Base-by-base conservation (phyloP, 345 rosid genomes). In the Camelina laxa region DNA sequence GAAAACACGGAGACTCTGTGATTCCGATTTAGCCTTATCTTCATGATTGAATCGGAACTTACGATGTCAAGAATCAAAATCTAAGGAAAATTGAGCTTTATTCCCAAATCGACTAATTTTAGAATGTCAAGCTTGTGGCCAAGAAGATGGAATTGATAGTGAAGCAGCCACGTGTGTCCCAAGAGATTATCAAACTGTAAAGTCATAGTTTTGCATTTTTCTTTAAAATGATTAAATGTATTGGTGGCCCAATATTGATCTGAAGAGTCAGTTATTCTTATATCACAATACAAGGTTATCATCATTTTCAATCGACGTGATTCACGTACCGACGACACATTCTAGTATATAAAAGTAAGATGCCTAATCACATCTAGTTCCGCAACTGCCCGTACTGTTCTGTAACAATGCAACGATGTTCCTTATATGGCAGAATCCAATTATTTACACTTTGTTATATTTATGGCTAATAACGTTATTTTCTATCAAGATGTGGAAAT, bases 321-420 rank as follows among this genome's bases (percentile, higher is more conserved):
- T 73, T 55, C 48, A 73, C 71, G 58, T 73, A 73, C 65, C 49
- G 9, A 33, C 36, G 36, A 73, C 70, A 55, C 65, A 54, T 54
- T 51, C 21, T 55, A 33, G 27, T 39, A 24, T n/a, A 27, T 27
- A 27, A 4, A 48, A 31, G 24, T 54, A 64, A 73, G 57, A 73
- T 73, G 65, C 70, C 10, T 30, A 13, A 54, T 44, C 48, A 55
- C 57, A 64, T 73, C 19, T 44, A 44, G 22, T 55, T 73, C 65
- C 17, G n/a, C 65, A 64, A 64, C 27, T 42, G 27, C 38, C 64
- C 77, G 71, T 73, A 73, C 77, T 31, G 64, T 73, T 70, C 70
- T 73, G 56, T 73, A 30, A 55, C 39, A 31, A 73, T 22, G 49
- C 45, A 55, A 56, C 13, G 10, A 33, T 65, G 27, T 56, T 45